Evolutionary conservation across 805 yeast species (phyloP).

Genomic region (Ascoidea rubescens): DNA sequence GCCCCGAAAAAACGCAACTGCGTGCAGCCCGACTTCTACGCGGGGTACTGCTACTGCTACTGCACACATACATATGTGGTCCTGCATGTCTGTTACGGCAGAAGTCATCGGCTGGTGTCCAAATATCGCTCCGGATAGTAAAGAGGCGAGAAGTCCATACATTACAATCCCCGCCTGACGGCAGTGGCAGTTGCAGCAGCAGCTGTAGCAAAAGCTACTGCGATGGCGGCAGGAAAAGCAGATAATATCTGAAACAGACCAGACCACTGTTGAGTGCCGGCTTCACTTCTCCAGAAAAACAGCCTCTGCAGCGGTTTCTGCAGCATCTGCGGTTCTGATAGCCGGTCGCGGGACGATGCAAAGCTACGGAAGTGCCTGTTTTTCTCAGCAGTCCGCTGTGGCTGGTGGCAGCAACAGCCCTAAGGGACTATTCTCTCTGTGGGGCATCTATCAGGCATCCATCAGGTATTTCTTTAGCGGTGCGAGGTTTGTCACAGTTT

Average conservation of each 20-base stretch:
- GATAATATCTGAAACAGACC: not conserved
- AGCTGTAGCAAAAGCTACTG: not conserved
- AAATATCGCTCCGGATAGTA: not conserved
- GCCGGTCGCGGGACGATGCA: no score
- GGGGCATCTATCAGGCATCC: no score
- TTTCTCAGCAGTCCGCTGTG: no score
- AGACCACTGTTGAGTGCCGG: no score
- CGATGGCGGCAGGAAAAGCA: slow-evolving; percentile 1
- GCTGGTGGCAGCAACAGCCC: no score
- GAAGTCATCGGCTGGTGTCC: not conserved
- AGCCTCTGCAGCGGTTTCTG: no score
- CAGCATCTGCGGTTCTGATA: no score
- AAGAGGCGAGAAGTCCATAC: not conserved
- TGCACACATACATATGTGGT: not conserved
- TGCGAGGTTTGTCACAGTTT: no score
- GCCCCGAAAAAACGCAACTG: not conserved
- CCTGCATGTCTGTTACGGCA: not conserved
- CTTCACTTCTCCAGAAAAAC: no score
- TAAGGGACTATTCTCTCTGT: no score
- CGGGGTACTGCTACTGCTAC: slow-evolving; percentile 1
- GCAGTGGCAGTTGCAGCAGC: slow-evolving; percentile 4
- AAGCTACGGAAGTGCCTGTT: no score
- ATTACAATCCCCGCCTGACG: not conserved
- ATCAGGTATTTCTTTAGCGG: no score
- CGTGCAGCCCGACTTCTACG: not conserved